These are phyloP conservation scores for Aspergillus leporis DNA, from an alignment of 495 filamentous ascomycete genomes.

Conservation along the genomic window DNA sequence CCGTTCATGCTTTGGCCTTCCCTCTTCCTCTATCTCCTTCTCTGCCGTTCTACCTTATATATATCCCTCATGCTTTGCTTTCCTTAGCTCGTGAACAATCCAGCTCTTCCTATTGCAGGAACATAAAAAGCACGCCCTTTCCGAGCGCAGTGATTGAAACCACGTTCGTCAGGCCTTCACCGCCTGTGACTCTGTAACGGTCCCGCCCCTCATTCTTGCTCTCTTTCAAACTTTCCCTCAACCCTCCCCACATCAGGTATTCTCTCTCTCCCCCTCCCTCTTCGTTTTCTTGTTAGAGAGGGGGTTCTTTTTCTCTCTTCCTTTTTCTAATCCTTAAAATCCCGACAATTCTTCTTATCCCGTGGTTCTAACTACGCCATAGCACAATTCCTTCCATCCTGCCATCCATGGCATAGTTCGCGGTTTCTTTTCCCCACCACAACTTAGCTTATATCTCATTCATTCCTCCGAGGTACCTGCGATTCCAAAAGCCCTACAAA, in stretches of 20 bases:
- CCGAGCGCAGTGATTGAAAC: background rate
- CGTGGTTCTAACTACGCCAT: background rate
- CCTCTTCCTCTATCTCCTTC: slow-evolving; percentile 8
- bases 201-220: slow-evolving; percentile 8
- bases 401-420: slow-evolving; percentile 27
- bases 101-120: slow-evolving; percentile 5
- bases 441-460: slow-evolving; percentile 17
- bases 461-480: slow-evolving; percentile 24
- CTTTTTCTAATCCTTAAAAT: background rate
- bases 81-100: background rate
- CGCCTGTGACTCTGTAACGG: slow-evolving; percentile 7
- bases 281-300: slow-evolving; percentile 13
- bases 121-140: background rate
- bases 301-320: slow-evolving; percentile 4
- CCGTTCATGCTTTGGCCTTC: background rate
- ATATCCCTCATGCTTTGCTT: background rate
- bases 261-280: slow-evolving; percentile 9
- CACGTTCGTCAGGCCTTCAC: slow-evolving; percentile 6
- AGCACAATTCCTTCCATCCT: background rate
- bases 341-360: background rate
- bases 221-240: slow-evolving; percentile 19
- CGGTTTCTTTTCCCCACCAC: slow-evolving; percentile 4
- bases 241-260: slow-evolving; percentile 25
- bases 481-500: background rate
- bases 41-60: slow-evolving; percentile 10